Evolutionary conservation across 768 basidiomycete species (phyloP), one percentile per base, ranked within the genome.

Genomic region (Flagelloscypha sp.): DNA sequence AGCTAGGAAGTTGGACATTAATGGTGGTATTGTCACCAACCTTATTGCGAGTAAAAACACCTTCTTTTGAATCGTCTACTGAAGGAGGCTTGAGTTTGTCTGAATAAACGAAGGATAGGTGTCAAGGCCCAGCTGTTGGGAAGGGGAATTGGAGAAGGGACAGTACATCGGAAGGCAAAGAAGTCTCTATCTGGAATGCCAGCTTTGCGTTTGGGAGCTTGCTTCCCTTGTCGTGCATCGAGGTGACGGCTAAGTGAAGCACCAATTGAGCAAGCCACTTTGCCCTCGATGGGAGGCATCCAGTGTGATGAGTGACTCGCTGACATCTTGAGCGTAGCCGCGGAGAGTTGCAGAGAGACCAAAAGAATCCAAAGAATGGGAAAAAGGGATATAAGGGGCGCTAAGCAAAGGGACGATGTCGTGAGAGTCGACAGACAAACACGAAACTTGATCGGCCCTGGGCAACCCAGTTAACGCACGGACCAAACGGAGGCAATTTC

Each of bases 31-130:
- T 57, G 16, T 78, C 78, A 42, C 63, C 62, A 6, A 65, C 64
- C 42, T 66, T 68, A 48, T 63, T 73, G 28, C 81, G 68, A 35
- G 80, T 73, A 22, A 87, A 68, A 19, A 67, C 68, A 12, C 84
- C 84, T 23, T 79, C 69, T 45, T 72, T 79, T 2, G 70, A 63
- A 16, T 65, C 45, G 49, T 88, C 83, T 28, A 87, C 66, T 5
- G 80, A 76, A 35, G 72, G 66, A 3, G 87, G 83, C 52, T 75
- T 83, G 58, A 85, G 84, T 45, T 79, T 77, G 48, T 85, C 86
- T 89, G 48, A 10, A 21, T 21, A 19, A 24, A 6, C 13, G 30
- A 22, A 22, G 27, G 32, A 34, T 10, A 19, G 24, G 22, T 17
- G n/a, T 4, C 31, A 12, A 38, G 8, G 38, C 18, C 30, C 24